Evolutionary conservation across 768 basidiomycete species (phyloP).

Genomic region (Cystobasidiopsis lactophilus): DNA sequence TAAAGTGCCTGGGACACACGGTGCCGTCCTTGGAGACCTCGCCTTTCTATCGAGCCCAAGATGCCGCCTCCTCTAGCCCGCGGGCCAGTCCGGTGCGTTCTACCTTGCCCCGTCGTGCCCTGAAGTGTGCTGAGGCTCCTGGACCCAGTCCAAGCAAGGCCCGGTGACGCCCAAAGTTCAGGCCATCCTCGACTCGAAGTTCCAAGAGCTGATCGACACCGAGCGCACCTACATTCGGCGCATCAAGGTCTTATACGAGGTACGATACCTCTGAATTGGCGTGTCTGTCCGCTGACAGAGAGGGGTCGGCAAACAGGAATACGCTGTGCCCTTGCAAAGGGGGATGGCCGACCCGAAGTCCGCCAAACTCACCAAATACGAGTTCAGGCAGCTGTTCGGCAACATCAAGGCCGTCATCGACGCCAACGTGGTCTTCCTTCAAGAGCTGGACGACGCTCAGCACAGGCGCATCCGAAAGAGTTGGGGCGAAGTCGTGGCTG

Average conservation of each 20-base stretch:
- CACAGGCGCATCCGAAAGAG: constrained; percentile 35
- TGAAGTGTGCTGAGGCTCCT: too few relatives aligned
- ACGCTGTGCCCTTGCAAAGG: too few relatives aligned
- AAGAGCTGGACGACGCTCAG: constrained; percentile 48
- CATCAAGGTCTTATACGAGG: constrained; percentile 52
- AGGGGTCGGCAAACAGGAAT: background rate
- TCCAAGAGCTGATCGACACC: constrained; percentile 53
- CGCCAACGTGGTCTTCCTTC: constrained; percentile 69
- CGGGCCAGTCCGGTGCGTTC: too few relatives aligned
- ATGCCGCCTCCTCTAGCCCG: too few relatives aligned
- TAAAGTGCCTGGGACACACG: too few relatives aligned
- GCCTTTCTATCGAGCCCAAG: too few relatives aligned
- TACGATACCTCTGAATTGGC: too few relatives aligned
- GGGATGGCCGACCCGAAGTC: background rate
- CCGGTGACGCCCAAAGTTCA: too few relatives aligned
- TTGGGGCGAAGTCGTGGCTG: constrained; percentile 63
- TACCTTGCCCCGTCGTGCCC: too few relatives aligned
- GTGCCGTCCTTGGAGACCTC: too few relatives aligned
- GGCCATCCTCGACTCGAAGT: too few relatives aligned
- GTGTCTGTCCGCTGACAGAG: background rate
- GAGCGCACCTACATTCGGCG: constrained; percentile 74
- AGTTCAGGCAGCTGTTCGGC: constrained; percentile 80
- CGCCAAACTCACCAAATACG: constrained; percentile 31
- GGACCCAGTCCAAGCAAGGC: too few relatives aligned
- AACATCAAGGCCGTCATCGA: constrained; percentile 47